Evolutionary conservation across 2,329 filamentous ascomycete genomes (phyloP).

Genomic region (Pyrenochaeta sp.): DNA sequence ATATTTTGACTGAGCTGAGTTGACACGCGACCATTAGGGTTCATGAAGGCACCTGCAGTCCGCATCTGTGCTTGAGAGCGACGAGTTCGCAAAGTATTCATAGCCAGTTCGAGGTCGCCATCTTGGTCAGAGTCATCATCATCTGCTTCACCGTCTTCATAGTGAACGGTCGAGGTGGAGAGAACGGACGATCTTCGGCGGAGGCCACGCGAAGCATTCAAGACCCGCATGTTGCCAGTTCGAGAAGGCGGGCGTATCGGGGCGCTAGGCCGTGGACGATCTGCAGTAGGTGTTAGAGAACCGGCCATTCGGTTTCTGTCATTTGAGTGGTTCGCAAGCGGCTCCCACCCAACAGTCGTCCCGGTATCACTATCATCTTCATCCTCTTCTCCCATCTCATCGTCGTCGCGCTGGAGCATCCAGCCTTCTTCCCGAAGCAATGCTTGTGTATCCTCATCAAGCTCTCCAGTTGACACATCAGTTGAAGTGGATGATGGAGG

Average conservation of each 20-base stretch:
- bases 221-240: slow-evolving; percentile 40
- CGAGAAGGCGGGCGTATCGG: slow-evolving; percentile 50
- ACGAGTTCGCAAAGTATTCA: slow-evolving; percentile 42
- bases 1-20: slow-evolving; percentile 32
- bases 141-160: slow-evolving; percentile 53
- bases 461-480: slow-evolving; percentile 44
- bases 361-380: slow-evolving; percentile 52
- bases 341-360: slow-evolving; percentile 56
- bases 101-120: slow-evolving; percentile 47
- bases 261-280: slow-evolving; percentile 51
- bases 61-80: slow-evolving; percentile 46
- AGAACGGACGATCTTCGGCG: slow-evolving; percentile 48
- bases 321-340: slow-evolving; percentile 55
- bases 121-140: slow-evolving; percentile 53
- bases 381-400: slow-evolving; percentile 47
- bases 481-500: slow-evolving; percentile 45
- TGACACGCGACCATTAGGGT: slow-evolving; percentile 30
- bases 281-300: slow-evolving; percentile 58
- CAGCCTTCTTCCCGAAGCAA: slow-evolving; percentile 46
- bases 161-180: slow-evolving; percentile 42
- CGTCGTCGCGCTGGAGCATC: slow-evolving; percentile 49
- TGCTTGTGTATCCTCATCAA: slow-evolving; percentile 49
- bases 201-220: slow-evolving; percentile 47
- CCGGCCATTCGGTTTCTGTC: slow-evolving; percentile 53
- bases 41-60: slow-evolving; percentile 30